phyloP scores from a whole-genome alignment of 2,329 filamentous ascomycete genomes.

The Fusarium brevicatenulatum region DNA sequence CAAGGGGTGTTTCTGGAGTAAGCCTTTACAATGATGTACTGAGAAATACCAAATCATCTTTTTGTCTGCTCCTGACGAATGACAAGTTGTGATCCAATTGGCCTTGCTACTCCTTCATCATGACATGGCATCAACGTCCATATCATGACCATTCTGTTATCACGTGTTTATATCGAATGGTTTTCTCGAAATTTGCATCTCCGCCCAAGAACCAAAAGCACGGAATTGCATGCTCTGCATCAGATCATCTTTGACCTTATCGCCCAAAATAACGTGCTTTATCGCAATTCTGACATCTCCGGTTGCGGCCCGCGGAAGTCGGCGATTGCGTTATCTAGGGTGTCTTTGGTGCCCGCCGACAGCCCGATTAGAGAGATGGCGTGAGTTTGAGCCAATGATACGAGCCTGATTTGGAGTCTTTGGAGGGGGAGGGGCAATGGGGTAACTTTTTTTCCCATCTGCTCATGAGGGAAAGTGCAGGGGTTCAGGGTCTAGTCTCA shows the following conservation, averaged over 20 bases:
- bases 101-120: background rate
- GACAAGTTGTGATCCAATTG: too few relatives aligned
- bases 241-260: constrained; percentile 5
- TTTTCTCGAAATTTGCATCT: constrained; percentile 32
- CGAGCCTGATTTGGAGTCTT: constrained; percentile 32
- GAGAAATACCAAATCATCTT: too few relatives aligned
- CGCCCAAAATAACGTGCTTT: constrained; percentile 21
- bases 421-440: constrained; percentile 36
- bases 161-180: background rate
- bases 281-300: constrained; percentile 41
- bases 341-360: constrained; percentile 33
- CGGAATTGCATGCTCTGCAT: constrained; percentile 5
- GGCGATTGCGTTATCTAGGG: constrained; percentile 35
- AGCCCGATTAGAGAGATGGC: constrained; percentile 47
- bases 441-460: constrained; percentile 28
- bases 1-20: background rate
- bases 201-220: constrained; percentile 22
- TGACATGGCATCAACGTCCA: background rate
- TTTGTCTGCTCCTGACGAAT: background rate
- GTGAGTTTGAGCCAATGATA: constrained; percentile 47
- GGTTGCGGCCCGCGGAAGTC: constrained; percentile 46
- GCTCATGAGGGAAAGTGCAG: constrained; percentile 17
- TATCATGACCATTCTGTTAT: background rate
- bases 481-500: constrained; percentile 9
- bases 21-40: too few relatives aligned